phyloP scores from a whole-genome alignment of 306 rosid genomes.

The cucumber (Cucumis sativus) region DNA sequence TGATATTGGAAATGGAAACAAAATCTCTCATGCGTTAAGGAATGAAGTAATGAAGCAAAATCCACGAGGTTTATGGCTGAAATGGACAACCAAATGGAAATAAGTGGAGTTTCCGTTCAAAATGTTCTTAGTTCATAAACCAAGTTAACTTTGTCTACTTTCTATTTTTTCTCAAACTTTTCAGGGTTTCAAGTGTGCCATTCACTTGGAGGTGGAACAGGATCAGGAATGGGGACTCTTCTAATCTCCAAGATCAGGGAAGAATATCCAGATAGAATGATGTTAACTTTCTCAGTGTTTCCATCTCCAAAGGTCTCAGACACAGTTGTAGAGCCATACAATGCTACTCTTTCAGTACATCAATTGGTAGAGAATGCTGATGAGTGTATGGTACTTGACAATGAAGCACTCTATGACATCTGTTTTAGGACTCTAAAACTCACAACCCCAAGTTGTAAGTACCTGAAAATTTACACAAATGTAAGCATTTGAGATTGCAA shows the following conservation, averaged over 20 bases:
- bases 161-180: neutral
- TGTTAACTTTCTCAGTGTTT: conserved; percentile 62
- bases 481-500: neutral
- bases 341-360: conserved; percentile 73
- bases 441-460: conserved; percentile 14
- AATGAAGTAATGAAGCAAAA: no score
- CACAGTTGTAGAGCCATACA: conserved; percentile 74
- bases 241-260: conserved; percentile 70
- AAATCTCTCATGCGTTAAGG: no score
- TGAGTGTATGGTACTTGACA: conserved; percentile 10
- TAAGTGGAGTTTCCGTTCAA: neutral
- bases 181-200: conserved; percentile 72
- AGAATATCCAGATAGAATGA: conserved; percentile 66
- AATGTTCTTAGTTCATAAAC: neutral
- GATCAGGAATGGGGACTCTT: conserved; percentile 86
- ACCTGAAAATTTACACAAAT: neutral
- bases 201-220: conserved; percentile 83
- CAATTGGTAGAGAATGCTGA: conserved; percentile 37
- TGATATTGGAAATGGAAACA: no score
- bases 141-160: neutral
- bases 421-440: conserved; percentile 2
- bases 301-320: conserved; percentile 67
- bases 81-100: no score
- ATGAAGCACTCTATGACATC: conserved; percentile 1
- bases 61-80: no score